A percentile compares a stretch with the other conserved stretches of the same genome.
phyloP scores from a whole-genome alignment of 257 asterid genomes.

The Euphrasia confusa region DNA sequence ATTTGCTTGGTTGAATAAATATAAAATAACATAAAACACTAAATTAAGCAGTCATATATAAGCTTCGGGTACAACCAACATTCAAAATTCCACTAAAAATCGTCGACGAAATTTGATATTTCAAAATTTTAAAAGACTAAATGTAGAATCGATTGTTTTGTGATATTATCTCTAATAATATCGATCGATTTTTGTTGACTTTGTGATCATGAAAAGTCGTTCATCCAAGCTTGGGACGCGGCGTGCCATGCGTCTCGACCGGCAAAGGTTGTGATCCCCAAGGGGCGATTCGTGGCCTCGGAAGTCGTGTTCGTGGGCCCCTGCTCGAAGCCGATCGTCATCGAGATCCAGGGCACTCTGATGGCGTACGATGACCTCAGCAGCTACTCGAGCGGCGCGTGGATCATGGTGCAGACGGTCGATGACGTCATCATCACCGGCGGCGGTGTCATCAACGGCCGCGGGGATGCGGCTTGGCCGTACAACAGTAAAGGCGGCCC shows the following conservation, averaged over 20 bases:
- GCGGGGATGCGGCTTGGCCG: slow-evolving; percentile 37
- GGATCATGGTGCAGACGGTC: slow-evolving; percentile 41
- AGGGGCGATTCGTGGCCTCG: slow-evolving; percentile 36
- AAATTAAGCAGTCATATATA: no score
- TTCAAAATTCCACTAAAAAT: no score
- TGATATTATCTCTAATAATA: no score
- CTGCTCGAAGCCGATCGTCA: slow-evolving; percentile 40
- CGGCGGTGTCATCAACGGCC: slow-evolving; percentile 56
- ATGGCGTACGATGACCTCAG: slow-evolving; percentile 37
- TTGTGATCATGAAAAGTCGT: background rate
- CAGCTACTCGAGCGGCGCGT: slow-evolving; percentile 25
- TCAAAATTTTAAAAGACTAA: no score
- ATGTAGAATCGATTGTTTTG: no score
- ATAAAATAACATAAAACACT: no score
- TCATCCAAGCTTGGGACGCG: slow-evolving; percentile 44
- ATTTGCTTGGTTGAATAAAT: no score
- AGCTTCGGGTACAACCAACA: no score
- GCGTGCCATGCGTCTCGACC: slow-evolving; percentile 46
- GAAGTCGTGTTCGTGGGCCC: slow-evolving; percentile 59
- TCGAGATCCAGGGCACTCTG: slow-evolving; percentile 54
- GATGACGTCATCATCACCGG: slow-evolving; percentile 46
- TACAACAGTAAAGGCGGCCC: slow-evolving; percentile 17
- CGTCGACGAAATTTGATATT: no score
- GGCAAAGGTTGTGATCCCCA: slow-evolving; percentile 52
- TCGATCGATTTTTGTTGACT: no score